Evolutionary conservation across 2,329 filamentous ascomycete species (phyloP).

Genomic region (Fusarium liriodendri): DNA sequence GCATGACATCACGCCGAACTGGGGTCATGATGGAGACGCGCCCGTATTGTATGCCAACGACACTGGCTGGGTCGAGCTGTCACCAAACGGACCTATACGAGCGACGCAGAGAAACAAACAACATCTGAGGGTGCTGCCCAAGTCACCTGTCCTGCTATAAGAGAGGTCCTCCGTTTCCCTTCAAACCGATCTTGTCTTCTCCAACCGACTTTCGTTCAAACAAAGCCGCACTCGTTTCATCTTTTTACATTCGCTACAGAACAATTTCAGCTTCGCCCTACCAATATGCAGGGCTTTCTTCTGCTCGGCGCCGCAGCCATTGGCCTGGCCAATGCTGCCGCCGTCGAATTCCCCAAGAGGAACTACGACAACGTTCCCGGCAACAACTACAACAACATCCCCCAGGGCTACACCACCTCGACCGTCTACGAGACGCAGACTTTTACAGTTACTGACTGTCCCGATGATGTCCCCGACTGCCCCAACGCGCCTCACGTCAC

Average conservation of each 20-base stretch:
- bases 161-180: slow-evolving; percentile 11
- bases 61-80: slow-evolving; percentile 20
- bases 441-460: slow-evolving; percentile 22
- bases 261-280: slow-evolving; percentile 15
- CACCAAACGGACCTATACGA: slow-evolving; percentile 12
- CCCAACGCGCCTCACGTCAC: slow-evolving; percentile 10
- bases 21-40: slow-evolving; percentile 28
- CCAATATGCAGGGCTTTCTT: slow-evolving; percentile 33
- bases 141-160: slow-evolving; percentile 20
- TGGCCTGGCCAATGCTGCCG: slow-evolving; percentile 35
- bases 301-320: slow-evolving; percentile 31
- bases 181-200: not conserved
- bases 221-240: slow-evolving; percentile 16
- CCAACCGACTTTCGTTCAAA: slow-evolving; percentile 36
- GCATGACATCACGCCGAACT: slow-evolving; percentile 29
- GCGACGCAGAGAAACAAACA: slow-evolving; percentile 8
- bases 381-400: not conserved
- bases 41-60: slow-evolving; percentile 25
- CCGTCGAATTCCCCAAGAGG: slow-evolving; percentile 24
- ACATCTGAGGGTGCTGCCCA: slow-evolving; percentile 4
- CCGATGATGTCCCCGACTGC: slow-evolving; percentile 22
- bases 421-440: slow-evolving; percentile 24
- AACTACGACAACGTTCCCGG: slow-evolving; percentile 14
- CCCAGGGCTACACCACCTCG: slow-evolving; percentile 7
- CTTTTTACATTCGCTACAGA: slow-evolving; percentile 1